Conservation (phyloP, 2,329 filamentous ascomycete species). For the Beauveria brongniartii region DNA sequence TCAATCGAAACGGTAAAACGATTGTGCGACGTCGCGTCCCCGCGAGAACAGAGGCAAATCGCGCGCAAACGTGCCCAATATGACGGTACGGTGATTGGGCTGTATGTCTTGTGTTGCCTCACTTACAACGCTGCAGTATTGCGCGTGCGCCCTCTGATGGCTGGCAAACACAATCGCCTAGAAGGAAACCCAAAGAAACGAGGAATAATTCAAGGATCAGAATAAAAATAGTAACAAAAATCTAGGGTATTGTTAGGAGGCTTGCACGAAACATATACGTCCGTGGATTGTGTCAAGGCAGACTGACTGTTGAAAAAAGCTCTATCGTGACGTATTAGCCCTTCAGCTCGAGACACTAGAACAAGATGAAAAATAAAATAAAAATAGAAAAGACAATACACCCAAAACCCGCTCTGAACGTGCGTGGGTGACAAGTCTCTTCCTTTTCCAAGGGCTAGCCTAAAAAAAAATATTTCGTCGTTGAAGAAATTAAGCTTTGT, state of each 20-base stretch:
- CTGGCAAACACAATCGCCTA: neutral
- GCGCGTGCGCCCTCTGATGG: neutral
- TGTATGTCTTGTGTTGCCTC: neutral
- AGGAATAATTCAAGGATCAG: neutral
- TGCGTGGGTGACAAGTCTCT: conserved; percentile 1
- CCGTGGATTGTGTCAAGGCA: too few species aligned
- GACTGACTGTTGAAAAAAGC: neutral
- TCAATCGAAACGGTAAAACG: neutral
- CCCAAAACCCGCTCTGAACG: conserved; percentile 5
- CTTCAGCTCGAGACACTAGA: neutral
- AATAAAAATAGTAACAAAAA: neutral
- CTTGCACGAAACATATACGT: neutral
- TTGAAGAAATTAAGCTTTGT: neutral
- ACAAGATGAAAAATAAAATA: neutral
- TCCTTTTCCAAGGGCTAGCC: neutral
- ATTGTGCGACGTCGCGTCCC: neutral
- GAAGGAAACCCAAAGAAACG: neutral
- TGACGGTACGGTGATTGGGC: neutral
- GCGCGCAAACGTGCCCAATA: neutral
- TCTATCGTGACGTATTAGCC: neutral
- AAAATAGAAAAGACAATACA: neutral
- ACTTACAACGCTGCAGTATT: neutral
- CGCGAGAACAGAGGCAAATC: neutral
- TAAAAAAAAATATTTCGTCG: neutral
- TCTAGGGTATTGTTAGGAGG: neutral